Evolutionary conservation across 371 early-diverging fungal species (phyloP), one percentile per base, ranked within the genome.

Genomic region (Homolaphlyctis polyrhiza): DNA sequence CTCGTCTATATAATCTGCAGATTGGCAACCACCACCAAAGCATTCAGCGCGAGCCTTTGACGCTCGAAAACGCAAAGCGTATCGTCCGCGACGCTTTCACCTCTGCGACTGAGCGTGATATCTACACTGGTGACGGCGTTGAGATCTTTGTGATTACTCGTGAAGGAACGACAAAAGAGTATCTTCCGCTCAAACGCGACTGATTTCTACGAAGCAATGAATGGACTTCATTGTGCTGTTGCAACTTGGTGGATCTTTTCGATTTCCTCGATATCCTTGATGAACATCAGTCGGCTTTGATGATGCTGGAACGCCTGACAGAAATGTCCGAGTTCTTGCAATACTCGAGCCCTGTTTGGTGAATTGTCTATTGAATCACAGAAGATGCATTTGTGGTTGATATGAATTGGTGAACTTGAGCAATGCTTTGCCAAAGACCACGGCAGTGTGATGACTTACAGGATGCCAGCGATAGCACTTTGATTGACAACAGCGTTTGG

Each of bases 71-170:
- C 59, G 96, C 88, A 13, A 63, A 90, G 32, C 78, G 85, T 51
- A 79, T 99, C 59, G 92, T 91, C 57, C 94, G 92, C 72, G 99
- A 98, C 69, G 94, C 98, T 23, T 99, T 99, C 77, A 93, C 94
- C 21, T 89, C 94, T 30, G 99, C 98, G 34, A 90, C 99, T 5
- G 99, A 99, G 80, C 91, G 99, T 69, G 99, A 99, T 79, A 99
- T 99, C 64, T 91, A 99, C 81, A 99, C 99, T 21, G 99, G 99
- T 67, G 99, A 99, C 79, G 86, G 79, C 71, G 79, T 99, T 16
- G 96, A 99, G 69, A 86, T 99, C 66, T 96, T 89, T 73, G 85
- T 95, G 50, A 86, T 99, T 57, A 90, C 85, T 59, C 85, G 80
- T 66, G 86, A 87, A 23, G 93, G 92, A 35, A 89, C 95, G 2